Percentiles rank a stretch among this genome's conserved stretches.
Evolutionary conservation across 2,329 filamentous ascomycete genomes (phyloP).

Genomic region (Stylonectria norvegica): DNA sequence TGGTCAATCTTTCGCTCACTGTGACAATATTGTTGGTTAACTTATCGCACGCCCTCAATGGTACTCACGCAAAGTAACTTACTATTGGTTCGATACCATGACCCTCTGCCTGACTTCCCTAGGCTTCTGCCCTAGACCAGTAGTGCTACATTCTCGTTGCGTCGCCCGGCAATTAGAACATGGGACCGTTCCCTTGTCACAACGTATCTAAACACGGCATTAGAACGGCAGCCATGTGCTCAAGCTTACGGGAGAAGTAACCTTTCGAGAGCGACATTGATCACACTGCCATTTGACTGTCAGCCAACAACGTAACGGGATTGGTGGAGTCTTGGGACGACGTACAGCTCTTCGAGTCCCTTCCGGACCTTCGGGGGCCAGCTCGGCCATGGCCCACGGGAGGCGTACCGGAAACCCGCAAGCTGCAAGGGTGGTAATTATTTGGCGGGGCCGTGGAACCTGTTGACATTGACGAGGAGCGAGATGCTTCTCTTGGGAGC

Average conservation of each 20-base stretch:
- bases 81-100: conserved; percentile 6
- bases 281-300: conserved; percentile 2
- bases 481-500: not conserved
- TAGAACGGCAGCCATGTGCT: not conserved
- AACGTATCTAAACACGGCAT: conserved; percentile 1
- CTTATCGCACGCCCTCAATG: not conserved
- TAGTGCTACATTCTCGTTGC: conserved; percentile 1
- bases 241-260: not conserved
- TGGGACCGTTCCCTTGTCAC: conserved; percentile 2
- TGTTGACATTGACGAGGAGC: not conserved
- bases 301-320: too few species aligned
- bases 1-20: conserved; percentile 6
- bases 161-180: conserved; percentile 4
- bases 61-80: not conserved
- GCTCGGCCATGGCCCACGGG: not conserved
- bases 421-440: not conserved
- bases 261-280: conserved; percentile 6
- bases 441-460: too few species aligned
- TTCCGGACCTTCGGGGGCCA: conserved; percentile 2
- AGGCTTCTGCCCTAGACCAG: conserved; percentile 2
- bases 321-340: not conserved
- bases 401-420: not conserved
- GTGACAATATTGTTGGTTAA: not conserved
- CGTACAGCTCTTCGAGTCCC: conserved; percentile 4
- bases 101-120: conserved; percentile 5